Evolutionary conservation across 75 land plant genomes (phyloP).

Genomic region (Pseudotsuga menziesii): DNA sequence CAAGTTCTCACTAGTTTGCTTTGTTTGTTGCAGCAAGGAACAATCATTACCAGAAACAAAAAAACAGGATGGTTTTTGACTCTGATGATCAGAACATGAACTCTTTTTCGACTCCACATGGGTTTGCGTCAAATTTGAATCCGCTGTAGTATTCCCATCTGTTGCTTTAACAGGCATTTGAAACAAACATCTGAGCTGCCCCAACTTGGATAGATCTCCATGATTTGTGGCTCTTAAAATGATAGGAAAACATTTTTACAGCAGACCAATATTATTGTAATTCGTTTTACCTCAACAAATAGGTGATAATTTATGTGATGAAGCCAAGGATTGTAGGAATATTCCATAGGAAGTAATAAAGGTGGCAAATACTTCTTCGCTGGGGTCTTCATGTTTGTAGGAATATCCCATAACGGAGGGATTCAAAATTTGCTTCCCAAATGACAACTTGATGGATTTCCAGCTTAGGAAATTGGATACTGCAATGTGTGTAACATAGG

Average conservation of each 20-base stretch:
- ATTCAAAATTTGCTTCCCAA: not conserved
- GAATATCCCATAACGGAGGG: not conserved
- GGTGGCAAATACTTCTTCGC: not conserved
- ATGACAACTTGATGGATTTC: too few species aligned
- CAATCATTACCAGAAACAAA: conserved; percentile 58
- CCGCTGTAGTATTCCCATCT: conserved; percentile 11
- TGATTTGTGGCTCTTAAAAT: not conserved
- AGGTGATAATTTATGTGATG: conserved; percentile 1
- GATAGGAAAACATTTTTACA: not conserved
- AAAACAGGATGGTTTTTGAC: conserved; percentile 53
- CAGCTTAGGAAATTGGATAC: not conserved
- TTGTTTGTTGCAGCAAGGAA: conserved; percentile 45
- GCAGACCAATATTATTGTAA: not conserved
- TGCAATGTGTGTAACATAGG: not conserved
- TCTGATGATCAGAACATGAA: conserved; percentile 52
- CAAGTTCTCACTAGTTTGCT: not conserved
- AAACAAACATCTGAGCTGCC: not conserved
- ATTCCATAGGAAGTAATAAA: not conserved
- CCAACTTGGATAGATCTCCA: not conserved
- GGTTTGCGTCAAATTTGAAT: conserved; percentile 31
- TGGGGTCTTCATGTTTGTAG: not conserved
- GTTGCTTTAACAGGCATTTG: not conserved
- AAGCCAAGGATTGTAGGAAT: not conserved
- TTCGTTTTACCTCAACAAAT: conserved; percentile 6
- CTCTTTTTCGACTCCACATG: conserved; percentile 9